Base-by-base conservation (phyloP, 345 rosid genomes). In the Microthlaspi erraticum region DNA sequence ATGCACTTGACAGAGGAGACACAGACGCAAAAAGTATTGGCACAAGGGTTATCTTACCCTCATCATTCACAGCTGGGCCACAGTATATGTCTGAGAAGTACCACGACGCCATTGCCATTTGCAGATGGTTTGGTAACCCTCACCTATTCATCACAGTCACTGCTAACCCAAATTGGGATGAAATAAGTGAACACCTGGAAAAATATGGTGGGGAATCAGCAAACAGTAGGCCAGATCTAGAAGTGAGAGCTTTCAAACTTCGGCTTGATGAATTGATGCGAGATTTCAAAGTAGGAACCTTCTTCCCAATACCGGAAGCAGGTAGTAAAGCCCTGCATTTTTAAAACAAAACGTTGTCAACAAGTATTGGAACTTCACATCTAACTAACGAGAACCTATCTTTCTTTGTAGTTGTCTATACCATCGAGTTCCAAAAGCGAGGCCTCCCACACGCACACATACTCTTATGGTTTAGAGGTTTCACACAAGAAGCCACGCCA, bases 51-150 rank as follows among this genome's bases (percentile, higher is more conserved):
- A 39, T 55, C 0, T 5, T 68, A 0, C 64, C 53, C 2, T 10
- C 72, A 1, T 12, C 44, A 2, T 54, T 29, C 6, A 68, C 13
- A 0, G 51, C 29, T 0, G 13, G 51, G 0, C 72, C 62, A 4
- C 8, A 43, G 12, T 68, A 68, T 4, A 55, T 55, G 64, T 29
- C 17, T 0, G 49, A 68, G 2, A 54, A 32, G 3, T 68, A 68
- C 26, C 63, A 68, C 6, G 50, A 54, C 42, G 72, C 51, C 17
- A 68, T 68, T 39, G 43, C 44, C 1, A 68, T 68, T 1, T 68
- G 52, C 2, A 14, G 54, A 7, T 68, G 52, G 63, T 8, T 13
- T 0, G 39, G 20, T 0, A 42, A 68, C 11, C 72, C 64, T 8
- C 1, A 55, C 12, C 7, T 68, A 1, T 55, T 68, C 7, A 53